A percentile compares a stretch with the other conserved stretches of the same genome.
phyloP scores from a whole-genome alignment of 441 rosid species.

The Macaranga tanarius region DNA sequence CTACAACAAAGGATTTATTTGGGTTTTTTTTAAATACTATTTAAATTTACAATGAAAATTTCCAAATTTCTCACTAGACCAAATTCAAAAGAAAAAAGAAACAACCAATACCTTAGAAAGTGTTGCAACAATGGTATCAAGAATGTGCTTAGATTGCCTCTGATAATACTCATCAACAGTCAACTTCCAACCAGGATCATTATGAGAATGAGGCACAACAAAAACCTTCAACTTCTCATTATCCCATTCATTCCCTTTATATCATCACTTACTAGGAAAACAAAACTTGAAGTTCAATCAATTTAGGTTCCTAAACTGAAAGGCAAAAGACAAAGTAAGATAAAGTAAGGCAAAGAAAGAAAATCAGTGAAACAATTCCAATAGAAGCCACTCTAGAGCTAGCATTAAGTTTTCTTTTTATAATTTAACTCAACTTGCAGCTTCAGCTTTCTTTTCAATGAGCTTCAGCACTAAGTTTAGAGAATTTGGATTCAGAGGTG shows the following conservation, averaged over 20 bases:
- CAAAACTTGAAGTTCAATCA: slow-evolving; percentile 18
- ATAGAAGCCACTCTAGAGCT: neutral
- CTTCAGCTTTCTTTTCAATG: slow-evolving; percentile 39
- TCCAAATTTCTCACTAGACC: neutral
- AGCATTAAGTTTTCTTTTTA: no score
- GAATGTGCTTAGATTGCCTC: slow-evolving; percentile 69
- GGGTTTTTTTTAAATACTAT: no score
- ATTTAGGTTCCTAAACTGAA: neutral
- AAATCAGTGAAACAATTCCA: neutral
- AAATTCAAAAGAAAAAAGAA: neutral
- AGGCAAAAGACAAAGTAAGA: neutral
- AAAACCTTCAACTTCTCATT: slow-evolving; percentile 75
- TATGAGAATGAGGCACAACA: slow-evolving; percentile 96
- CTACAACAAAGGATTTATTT: no score
- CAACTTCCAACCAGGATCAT: slow-evolving; percentile 98
- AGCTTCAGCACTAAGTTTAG: slow-evolving; percentile 74
- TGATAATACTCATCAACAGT: slow-evolving; percentile 96
- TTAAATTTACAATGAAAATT: neutral
- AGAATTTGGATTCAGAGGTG: slow-evolving; percentile 61
- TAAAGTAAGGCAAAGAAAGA: no score
- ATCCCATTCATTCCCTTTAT: slow-evolving; percentile 86
- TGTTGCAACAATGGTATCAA: slow-evolving; percentile 81
- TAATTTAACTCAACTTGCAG: slow-evolving; percentile 8
- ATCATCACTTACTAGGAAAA: slow-evolving; percentile 12
- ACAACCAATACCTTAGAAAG: slow-evolving; percentile 61